Evolutionary conservation across 2,329 filamentous ascomycete species (phyloP).

Genomic region (Sclerotinia nivalis): DNA sequence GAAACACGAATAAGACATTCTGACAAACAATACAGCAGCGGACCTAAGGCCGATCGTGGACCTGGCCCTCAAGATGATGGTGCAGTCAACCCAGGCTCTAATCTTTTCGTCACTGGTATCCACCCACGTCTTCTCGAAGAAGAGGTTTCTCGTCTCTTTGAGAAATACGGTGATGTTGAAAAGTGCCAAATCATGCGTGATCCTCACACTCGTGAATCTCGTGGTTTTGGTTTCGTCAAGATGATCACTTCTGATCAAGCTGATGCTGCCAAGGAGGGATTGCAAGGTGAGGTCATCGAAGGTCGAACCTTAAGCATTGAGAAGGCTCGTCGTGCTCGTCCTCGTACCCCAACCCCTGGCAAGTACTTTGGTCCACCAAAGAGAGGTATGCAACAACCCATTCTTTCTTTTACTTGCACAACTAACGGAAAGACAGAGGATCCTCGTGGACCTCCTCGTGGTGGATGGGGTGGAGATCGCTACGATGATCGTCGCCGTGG

Average conservation of each 20-base stretch:
- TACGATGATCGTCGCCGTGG: conserved; percentile 50
- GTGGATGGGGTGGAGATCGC: conserved; percentile 45
- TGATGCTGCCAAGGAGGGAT: conserved; percentile 92
- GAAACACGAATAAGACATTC: conserved; percentile 19
- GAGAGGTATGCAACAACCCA: conserved; percentile 69
- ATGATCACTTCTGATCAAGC: conserved; percentile 95
- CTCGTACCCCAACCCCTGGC: conserved; percentile 93
- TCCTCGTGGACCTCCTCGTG: conserved; percentile 51
- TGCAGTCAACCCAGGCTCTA: conserved; percentile 89
- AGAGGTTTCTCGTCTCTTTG: conserved; percentile 91
- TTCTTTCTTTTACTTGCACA: conserved; percentile 41
- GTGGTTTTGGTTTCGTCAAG: conserved; percentile 98
- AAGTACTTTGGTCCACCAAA: conserved; percentile 99
- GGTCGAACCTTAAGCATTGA: conserved; percentile 96
- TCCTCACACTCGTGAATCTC: conserved; percentile 96
- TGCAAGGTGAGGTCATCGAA: conserved; percentile 93
- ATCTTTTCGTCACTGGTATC: conserved; percentile 98
- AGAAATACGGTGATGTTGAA: conserved; percentile 98
- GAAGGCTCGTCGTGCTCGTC: conserved; percentile 93
- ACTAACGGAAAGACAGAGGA: conserved; percentile 48
- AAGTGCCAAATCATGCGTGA: conserved; percentile 99
- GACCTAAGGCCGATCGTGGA: conserved; percentile 55
- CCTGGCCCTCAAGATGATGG: conserved; percentile 65
- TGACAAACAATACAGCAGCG: conserved; percentile 38
- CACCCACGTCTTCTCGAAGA: conserved; percentile 87